Evolutionary conservation across 164 flowering plant genomes (phyloP).

Genomic region (Sedum album): DNA sequence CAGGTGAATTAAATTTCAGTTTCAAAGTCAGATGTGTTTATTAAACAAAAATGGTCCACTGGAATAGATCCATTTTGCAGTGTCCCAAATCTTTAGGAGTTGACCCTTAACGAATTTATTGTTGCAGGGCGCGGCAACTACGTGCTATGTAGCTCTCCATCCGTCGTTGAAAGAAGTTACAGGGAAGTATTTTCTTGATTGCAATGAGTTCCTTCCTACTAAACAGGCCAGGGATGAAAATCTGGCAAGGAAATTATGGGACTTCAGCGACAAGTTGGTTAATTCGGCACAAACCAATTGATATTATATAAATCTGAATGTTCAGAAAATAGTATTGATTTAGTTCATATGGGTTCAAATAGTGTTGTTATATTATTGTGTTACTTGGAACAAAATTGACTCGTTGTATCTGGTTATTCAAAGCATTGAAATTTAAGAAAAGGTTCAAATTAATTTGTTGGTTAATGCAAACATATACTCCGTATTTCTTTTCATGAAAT

Average conservation of each 20-base stretch:
- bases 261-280: neutral
- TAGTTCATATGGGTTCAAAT: too few relatives aligned
- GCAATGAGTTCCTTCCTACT: neutral
- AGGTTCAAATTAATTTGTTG: too few relatives aligned
- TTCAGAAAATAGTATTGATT: too few relatives aligned
- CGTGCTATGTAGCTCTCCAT: neutral
- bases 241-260: neutral
- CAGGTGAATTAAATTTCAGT: constrained; percentile 40
- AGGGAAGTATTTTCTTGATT: neutral
- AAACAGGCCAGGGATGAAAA: neutral
- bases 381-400: too few relatives aligned
- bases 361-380: too few relatives aligned
- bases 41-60: neutral
- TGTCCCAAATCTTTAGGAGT: neutral
- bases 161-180: neutral
- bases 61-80: neutral
- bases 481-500: too few relatives aligned
- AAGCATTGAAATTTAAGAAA: too few relatives aligned
- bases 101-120: neutral
- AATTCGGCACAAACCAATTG: neutral
- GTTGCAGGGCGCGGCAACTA: neutral
- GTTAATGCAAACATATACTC: too few relatives aligned
- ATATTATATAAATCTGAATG: too few relatives aligned
- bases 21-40: neutral
- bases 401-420: too few relatives aligned